Percentiles rank a stretch among this genome's conserved stretches.
Evolutionary conservation across 2,329 filamentous ascomycete genomes (phyloP).

Genomic region (Daldinia sp.): DNA sequence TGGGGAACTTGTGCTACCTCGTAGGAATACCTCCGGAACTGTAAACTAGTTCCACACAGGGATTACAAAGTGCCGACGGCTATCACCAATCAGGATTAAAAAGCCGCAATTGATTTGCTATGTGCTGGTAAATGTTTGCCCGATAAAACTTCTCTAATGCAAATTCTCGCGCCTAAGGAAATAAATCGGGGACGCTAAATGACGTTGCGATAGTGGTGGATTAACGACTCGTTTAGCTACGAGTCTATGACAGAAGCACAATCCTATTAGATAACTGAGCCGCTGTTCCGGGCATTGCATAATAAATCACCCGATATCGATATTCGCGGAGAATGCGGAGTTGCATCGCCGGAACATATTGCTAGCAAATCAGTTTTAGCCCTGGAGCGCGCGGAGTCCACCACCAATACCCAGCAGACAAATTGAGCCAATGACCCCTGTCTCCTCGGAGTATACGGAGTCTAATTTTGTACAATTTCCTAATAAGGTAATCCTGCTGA

Average conservation of each 20-base stretch:
- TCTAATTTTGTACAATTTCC: neutral
- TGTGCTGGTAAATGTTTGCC: neutral
- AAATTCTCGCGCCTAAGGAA: constrained; percentile 1
- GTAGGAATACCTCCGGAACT: neutral
- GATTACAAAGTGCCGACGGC: constrained; percentile 7
- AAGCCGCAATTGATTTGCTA: neutral
- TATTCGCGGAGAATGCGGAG: constrained; percentile 10
- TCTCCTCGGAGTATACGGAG: constrained; percentile 11
- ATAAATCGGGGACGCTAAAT: constrained; percentile 8
- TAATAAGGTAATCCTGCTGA: neutral
- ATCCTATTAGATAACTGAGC: constrained; percentile 2
- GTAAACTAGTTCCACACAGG: neutral
- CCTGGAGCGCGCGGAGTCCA: constrained; percentile 5
- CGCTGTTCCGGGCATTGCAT: neutral
- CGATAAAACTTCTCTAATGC: neutral
- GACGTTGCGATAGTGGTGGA: neutral
- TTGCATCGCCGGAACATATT: neutral
- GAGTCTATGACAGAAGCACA: neutral
- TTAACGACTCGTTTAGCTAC: neutral
- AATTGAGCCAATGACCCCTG: neutral
- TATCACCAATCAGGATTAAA: constrained; percentile 5
- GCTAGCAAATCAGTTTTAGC: neutral
- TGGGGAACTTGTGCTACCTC: neutral
- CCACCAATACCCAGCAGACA: neutral
- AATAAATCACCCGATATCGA: neutral